Base-by-base conservation (phyloP, 495 filamentous ascomycete species). In the Delitschia confertaspora region DNA sequence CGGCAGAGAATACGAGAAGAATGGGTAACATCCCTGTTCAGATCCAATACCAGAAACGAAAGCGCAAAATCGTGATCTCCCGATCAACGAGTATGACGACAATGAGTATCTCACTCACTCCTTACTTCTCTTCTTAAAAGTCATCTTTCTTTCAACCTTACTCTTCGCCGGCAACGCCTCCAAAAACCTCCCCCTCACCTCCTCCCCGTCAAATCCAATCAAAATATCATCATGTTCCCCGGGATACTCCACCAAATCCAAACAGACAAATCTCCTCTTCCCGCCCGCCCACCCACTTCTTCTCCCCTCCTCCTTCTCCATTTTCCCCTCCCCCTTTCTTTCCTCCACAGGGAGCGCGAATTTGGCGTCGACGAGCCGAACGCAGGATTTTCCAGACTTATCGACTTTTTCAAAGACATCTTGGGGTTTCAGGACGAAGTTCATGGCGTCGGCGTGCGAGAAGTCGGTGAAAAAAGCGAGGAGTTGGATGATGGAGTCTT, bases 181-280 rank as follows among this genome's bases (percentile, higher is more conserved):
- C 1, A 56, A 52, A 34, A 66, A 66, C 5, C 45, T 24, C 49
- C 64, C 61, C 10, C 63, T 53, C 5, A 59, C 63, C 55, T 73
- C 61, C 57, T 81, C 80, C 20, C 65, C 78, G 31, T 93, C 85
- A 68, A 95, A 95, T 18, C 76, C 56, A 55, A 95, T 81, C 17
- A 78, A 68, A 55, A 95, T 82, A 65, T 95, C 88, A 63, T 93
- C 88, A 60, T 93, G 85, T 64, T 93, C 86, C 14, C 82, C 80
- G 0, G 86, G 82, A 65, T 89, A 87, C 40, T 93, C 88, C 3
- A 83, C 80, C 69, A 83, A 70, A 59, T 95, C 88, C 43, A 93
- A 62, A 58, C 81, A 88, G 16, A 91, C 68, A 64, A 88, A 93
- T 17, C 73, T 69, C 38, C 75, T 72, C 18, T 75, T 70, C 11